Evolutionary conservation across 192 early-diverging fungal species (phyloP), one percentile per base, ranked within the genome.

Genomic region (Podila epicladia): DNA sequence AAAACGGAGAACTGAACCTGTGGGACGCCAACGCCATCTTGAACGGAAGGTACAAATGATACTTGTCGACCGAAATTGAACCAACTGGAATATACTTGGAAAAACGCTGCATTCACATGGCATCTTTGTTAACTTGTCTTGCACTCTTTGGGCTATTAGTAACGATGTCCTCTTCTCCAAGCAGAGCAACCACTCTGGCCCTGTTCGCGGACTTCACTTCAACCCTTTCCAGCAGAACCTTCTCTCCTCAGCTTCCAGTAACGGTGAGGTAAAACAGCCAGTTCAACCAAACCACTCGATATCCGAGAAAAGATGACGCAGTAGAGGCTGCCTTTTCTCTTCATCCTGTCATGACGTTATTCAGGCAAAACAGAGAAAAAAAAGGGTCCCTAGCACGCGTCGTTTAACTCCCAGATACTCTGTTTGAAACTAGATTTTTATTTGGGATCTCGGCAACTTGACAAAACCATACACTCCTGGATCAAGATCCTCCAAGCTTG

Each of bases 361-460:
- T 32, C 26, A 15, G 41, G 15, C 41, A 45, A 45, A 45, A 15
- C 38, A 41, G 33, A 41, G 7, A 57, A 24, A 32, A 28, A n/a
- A 24, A 12, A n/a, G n/a, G n/a, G n/a, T n/a, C n/a, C n/a, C n/a
- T n/a, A 24, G 29, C 22, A 41, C 22, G 33, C 17, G 15, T 51
- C 26, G 15, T 29, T 9, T 26, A 41, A 63, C 32, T 24, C 31
- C 9, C 11, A 29, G 26, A 50, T 9, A 31, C 48, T 28, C 5
- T 0, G 76, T 37, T 37, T 37, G 7, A 4, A 37, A 51, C 26
- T 82, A 96, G 94, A 86, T 97, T 58, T 93, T 93, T 69, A 93
- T 99, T 69, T 99, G 98, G 98, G 98, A 99, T 86, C 85, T 98
- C 63, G 90, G 89, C 50, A 94, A 92, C 72, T 93, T 95, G 51